A percentile compares a stretch with the other conserved stretches of the same genome.
Conservation (phyloP, 2,329 filamentous ascomycete species). For the Ophiocordyceps australis region DNA sequence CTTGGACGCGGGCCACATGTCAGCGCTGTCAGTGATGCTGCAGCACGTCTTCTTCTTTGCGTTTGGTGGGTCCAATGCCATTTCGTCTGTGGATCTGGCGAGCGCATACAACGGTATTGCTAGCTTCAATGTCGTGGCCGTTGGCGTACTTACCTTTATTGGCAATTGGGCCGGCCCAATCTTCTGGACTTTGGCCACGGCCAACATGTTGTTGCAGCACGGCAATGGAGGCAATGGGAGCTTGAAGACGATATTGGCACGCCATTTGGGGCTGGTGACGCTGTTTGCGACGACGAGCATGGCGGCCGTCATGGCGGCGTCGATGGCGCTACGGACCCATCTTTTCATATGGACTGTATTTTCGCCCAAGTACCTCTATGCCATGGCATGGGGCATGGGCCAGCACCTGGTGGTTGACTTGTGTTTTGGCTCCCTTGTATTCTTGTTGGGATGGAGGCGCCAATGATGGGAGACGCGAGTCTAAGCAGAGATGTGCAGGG, state of each 20-base stretch:
- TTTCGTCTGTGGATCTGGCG: slow-evolving; percentile 86
- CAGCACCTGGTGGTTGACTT: slow-evolving; percentile 66
- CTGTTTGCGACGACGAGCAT: slow-evolving; percentile 49
- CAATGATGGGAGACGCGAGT: too few relatives aligned
- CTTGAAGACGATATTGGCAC: slow-evolving; percentile 16
- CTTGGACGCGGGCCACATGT: slow-evolving; percentile 38
- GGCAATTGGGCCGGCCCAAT: slow-evolving; percentile 85
- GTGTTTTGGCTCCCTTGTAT: slow-evolving; percentile 38
- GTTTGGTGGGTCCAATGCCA: slow-evolving; percentile 80
- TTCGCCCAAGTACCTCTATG: slow-evolving; percentile 89
- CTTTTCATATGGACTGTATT: slow-evolving; percentile 99
- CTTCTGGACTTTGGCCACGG: slow-evolving; percentile 63
- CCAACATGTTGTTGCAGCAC: slow-evolving; percentile 32
- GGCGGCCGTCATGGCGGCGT: slow-evolving; percentile 71
- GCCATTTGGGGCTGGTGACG: slow-evolving; percentile 48
- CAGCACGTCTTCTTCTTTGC: slow-evolving; percentile 79
- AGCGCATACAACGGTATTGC: slow-evolving; percentile 87
- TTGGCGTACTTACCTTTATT: slow-evolving; percentile 69
- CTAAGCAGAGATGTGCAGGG: too few relatives aligned
- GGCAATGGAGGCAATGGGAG: slow-evolving; percentile 8
- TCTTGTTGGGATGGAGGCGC: slow-evolving; percentile 28
- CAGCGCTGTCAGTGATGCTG: slow-evolving; percentile 54
- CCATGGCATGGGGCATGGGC: slow-evolving; percentile 69
- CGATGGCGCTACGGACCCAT: slow-evolving; percentile 68
- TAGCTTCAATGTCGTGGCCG: slow-evolving; percentile 61